Evolutionary conservation across 202 grass and related monocot genomes (phyloP).

Genomic region (Saccharum hybrid): DNA sequence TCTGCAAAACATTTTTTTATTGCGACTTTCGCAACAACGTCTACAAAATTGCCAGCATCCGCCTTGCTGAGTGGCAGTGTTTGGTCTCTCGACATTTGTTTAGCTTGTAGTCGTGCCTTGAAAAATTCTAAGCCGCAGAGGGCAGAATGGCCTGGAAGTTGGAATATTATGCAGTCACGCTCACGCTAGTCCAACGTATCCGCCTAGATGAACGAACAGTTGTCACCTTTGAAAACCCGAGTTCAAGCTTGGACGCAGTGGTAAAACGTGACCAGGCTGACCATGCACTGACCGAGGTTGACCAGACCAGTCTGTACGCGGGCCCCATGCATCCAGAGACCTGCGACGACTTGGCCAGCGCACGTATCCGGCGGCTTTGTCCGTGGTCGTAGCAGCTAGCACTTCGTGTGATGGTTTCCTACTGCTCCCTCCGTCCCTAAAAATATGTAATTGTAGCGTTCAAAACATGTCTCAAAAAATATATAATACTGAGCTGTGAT

Average conservation of each 20-base stretch:
- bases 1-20: neutral
- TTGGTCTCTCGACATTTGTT: neutral
- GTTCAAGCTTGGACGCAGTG: neutral
- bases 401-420: neutral
- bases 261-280: constrained; percentile 19
- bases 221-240: constrained; percentile 10
- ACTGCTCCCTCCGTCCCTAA: too few relatives aligned
- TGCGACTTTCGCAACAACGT: neutral
- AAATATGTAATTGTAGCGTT: too few relatives aligned
- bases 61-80: neutral
- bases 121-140: neutral
- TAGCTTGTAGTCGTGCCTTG: neutral
- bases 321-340: neutral
- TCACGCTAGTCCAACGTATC: constrained; percentile 10
- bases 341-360: neutral
- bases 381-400: neutral
- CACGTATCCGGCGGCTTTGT: neutral
- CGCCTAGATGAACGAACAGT: constrained; percentile 12
- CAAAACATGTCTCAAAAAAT: too few relatives aligned
- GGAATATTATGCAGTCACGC: constrained; percentile 33
- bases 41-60: neutral
- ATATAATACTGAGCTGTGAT: too few relatives aligned
- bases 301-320: neutral
- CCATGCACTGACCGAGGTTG: constrained; percentile 2
- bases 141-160: neutral